These are phyloP conservation scores for Neofusicoccum cordaticola DNA, from an alignment of 2,329 filamentous ascomycete genomes.

Conservation along the genomic window DNA sequence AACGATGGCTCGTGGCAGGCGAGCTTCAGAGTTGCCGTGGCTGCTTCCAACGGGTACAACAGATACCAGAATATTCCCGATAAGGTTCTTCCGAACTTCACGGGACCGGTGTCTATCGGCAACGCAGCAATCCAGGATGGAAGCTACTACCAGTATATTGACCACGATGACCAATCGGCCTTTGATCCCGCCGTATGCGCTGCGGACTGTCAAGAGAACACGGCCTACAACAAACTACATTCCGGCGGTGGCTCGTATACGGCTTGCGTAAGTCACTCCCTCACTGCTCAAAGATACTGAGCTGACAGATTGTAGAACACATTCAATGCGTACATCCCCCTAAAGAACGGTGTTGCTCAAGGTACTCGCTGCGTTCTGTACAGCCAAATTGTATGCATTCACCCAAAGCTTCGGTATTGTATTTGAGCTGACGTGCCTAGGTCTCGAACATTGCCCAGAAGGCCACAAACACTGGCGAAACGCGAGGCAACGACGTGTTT, in stretches of 20 bases:
- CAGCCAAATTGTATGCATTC: constrained; percentile 13
- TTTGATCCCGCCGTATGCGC: constrained; percentile 32
- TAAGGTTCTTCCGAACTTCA: constrained; percentile 22
- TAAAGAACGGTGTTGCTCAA: constrained; percentile 32
- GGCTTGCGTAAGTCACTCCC: constrained; percentile 33
- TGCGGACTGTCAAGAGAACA: constrained; percentile 35
- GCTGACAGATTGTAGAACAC: neutral
- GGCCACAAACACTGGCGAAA: neutral
- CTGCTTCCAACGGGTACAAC: constrained; percentile 24
- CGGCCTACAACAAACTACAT: constrained; percentile 31
- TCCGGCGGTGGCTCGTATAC: constrained; percentile 29
- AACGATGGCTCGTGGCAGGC: neutral
- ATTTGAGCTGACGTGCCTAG: constrained; percentile 20
- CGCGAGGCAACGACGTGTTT: neutral
- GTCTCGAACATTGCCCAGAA: neutral
- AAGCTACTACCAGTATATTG: constrained; percentile 26
- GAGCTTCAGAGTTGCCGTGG: neutral
- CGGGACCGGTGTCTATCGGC: constrained; percentile 20
- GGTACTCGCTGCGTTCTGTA: constrained; percentile 38
- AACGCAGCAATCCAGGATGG: constrained; percentile 28
- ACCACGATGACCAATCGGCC: constrained; percentile 27
- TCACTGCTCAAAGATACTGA: no score
- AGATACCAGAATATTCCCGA: constrained; percentile 18
- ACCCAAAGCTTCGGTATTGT: neutral
- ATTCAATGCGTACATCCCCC: constrained; percentile 38